Conservation (phyloP, 768 basidiomycete genomes). For the Trametes cingulata region DNA sequence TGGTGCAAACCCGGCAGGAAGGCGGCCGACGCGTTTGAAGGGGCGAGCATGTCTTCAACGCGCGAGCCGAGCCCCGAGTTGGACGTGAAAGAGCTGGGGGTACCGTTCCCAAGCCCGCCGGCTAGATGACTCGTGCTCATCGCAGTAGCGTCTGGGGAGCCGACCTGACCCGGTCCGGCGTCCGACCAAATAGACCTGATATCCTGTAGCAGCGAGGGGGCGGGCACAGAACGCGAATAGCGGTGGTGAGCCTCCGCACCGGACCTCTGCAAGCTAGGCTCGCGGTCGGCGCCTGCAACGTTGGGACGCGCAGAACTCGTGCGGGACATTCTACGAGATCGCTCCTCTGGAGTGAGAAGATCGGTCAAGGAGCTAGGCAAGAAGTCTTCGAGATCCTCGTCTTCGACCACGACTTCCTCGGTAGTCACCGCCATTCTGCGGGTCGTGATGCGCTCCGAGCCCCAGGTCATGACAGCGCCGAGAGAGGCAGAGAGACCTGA, state of each 20-base stretch:
- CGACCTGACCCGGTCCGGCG: slow-evolving; percentile 32
- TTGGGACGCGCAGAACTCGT: slow-evolving; percentile 49
- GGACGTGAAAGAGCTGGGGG: slow-evolving; percentile 57
- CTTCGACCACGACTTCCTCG: slow-evolving; percentile 52
- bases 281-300: slow-evolving; percentile 21
- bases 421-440: slow-evolving; percentile 18
- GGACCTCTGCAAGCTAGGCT: slow-evolving; percentile 25
- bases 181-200: slow-evolving; percentile 84
- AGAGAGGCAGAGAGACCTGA: slow-evolving; percentile 66
- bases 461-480: slow-evolving; percentile 54
- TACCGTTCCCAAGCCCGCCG: slow-evolving; percentile 38
- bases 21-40: slow-evolving; percentile 80
- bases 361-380: slow-evolving; percentile 87
- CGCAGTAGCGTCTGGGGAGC: slow-evolving; percentile 37
- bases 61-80: slow-evolving; percentile 40
- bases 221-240: slow-evolving; percentile 83
- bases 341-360: slow-evolving; percentile 85
- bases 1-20: slow-evolving; percentile 76
- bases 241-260: slow-evolving; percentile 51
- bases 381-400: slow-evolving; percentile 86
- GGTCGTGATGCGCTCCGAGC: slow-evolving; percentile 22
- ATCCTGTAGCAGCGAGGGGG: slow-evolving; percentile 72
- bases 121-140: slow-evolving; percentile 21
- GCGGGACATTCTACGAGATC: slow-evolving; percentile 77
- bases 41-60: slow-evolving; percentile 51